Base-by-base conservation (phyloP, 2,329 filamentous ascomycete species). In the Talaromyces albobiverticillius region DNA sequence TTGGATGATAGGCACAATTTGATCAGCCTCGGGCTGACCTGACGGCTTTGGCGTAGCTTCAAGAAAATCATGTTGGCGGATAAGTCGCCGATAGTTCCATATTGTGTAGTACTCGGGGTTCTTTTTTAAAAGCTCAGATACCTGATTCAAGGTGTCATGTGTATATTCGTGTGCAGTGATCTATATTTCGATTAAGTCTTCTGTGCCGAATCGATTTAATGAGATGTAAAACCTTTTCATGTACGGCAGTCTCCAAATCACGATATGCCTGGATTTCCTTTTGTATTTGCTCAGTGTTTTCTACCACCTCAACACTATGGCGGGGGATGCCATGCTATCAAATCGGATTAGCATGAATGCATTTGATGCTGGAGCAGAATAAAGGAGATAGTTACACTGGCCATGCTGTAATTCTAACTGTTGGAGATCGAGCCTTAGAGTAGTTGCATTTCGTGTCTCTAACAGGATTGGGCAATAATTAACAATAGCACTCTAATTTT, bases 281-380 rank as follows among this genome's bases (percentile, higher is more conserved):
- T 53, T 84, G 79, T 70, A 95, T 90, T 69, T 85, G 82, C 61
- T 84, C 79, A 55, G 82, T 82, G 67, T 88, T 83, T 67, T 89
- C 84, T 63, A 88, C 85, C 62, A 87, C 88, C 61, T 82, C 80
- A 64, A 80, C 77, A 58, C 81, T 79, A 57, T 82, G 80, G 67
- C 91, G 88, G 65, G 89, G 83, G 70, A 95, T 82, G 68, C 90
- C 90, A 81, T 96, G 92, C 90, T 96, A 74, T 57, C 59, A 57
- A 57, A 50, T 62, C 64, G 66, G 56, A n/a, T 57, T 43, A 64
- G 58, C 49, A 54, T 18, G 14, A 34, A 36, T 36, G 9, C 16
- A 22, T 40, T 40, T 13, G 36, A 40, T 11, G 18, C n/a, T 38
- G 34, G 16, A 20, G 8, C 4, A 22, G 14, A 40, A 2, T 11